A percentile compares a stretch with the other conserved stretches of the same genome.
Evolutionary conservation across 2,329 filamentous ascomycete species (phyloP).

Genomic region (Fusarium compactum): DNA sequence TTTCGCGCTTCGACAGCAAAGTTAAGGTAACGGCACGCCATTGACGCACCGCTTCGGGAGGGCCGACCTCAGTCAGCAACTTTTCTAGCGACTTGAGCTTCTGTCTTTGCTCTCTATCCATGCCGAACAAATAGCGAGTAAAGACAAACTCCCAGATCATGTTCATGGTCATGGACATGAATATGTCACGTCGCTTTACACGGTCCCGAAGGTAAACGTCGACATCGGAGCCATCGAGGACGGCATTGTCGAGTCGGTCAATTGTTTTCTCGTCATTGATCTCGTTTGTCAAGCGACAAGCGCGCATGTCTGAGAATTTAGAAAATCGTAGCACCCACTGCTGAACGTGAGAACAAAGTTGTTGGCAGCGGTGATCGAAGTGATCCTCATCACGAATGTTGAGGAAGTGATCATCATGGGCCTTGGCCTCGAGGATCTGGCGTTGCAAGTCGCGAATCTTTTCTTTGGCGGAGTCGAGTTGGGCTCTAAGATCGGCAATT

Average conservation of each 20-base stretch:
- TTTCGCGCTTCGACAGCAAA: conserved; percentile 81
- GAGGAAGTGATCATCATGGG: conserved; percentile 79
- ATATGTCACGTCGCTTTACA: conserved; percentile 88
- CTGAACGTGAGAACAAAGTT: conserved; percentile 94
- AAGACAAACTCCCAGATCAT: conserved; percentile 99
- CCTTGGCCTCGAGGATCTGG: conserved; percentile 69
- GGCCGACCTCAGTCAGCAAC: conserved; percentile 87
- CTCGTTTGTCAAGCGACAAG: conserved; percentile 85
- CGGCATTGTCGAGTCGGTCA: conserved; percentile 91
- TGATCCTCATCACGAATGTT: conserved; percentile 89
- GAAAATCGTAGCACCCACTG: conserved; percentile 99
- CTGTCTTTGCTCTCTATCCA: conserved; percentile 97
- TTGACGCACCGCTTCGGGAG: conserved; percentile 88
- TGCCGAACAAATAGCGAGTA: conserved; percentile 96
- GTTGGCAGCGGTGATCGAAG: conserved; percentile 93
- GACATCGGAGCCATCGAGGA: conserved; percentile 94
- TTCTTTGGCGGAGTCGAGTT: conserved; percentile 79
- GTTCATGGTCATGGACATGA: conserved; percentile 99
- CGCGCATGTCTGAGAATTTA: conserved; percentile 93
- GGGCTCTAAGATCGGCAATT: conserved; percentile 79
- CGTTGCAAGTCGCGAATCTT: conserved; percentile 65
- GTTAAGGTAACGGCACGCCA: conserved; percentile 97
- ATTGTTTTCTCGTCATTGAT: conserved; percentile 93
- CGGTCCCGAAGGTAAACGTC: conserved; percentile 89
- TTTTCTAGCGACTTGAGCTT: conserved; percentile 98